Conservation (phyloP, 163 green algal species). For the Prototheca wickerhamii region DNA sequence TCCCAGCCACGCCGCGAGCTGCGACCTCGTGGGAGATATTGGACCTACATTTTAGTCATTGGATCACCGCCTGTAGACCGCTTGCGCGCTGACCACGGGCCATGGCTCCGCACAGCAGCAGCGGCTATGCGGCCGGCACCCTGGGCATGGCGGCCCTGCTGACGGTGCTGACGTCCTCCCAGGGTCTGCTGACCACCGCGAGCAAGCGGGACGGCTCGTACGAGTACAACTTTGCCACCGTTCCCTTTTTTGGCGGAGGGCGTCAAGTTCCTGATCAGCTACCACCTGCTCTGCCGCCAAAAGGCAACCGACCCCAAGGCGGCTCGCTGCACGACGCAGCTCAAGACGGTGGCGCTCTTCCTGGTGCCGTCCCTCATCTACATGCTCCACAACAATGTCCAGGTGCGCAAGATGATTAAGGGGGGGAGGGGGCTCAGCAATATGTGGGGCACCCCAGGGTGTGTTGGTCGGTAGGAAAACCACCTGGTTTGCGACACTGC, state of each 20-base stretch:
- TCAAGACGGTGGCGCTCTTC: conserved; percentile 34
- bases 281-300: conserved; percentile 26
- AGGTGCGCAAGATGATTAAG: background rate
- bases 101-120: background rate
- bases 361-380: conserved; percentile 56
- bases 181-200: conserved; percentile 45
- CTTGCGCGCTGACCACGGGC: background rate
- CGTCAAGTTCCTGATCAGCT: conserved; percentile 43
- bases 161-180: conserved; percentile 31
- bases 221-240: conserved; percentile 54
- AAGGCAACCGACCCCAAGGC: conserved; percentile 5
- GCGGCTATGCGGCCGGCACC: conserved; percentile 5
- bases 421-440: background rate
- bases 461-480: no score
- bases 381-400: conserved; percentile 61
- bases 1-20: no score
- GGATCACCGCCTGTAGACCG: background rate
- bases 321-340: conserved; percentile 25
- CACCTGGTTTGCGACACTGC: no score
- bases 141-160: conserved; percentile 31
- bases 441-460: no score
- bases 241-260: conserved; percentile 57
- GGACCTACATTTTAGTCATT: background rate
- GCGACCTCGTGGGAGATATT: no score
- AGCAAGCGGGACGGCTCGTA: conserved; percentile 38